Conservation (phyloP, 164 flowering plant genomes). For the Liquidambar formosana region DNA sequence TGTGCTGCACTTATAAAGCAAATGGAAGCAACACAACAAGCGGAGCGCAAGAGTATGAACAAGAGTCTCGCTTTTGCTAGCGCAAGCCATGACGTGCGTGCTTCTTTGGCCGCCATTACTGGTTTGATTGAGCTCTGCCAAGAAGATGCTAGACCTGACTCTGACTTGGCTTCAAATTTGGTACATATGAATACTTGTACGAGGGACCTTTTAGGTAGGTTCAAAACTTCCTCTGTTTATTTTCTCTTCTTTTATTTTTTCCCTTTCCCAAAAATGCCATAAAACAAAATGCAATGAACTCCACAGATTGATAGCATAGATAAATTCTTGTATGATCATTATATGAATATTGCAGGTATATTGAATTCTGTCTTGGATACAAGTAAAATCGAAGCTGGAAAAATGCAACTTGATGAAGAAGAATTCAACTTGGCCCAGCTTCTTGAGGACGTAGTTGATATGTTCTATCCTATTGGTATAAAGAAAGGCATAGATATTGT, state of each 20-base stretch:
- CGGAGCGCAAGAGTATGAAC: constrained; percentile 81
- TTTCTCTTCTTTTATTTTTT: no score
- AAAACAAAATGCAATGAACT: no score
- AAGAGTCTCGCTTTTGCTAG: constrained; percentile 69
- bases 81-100: constrained; percentile 85
- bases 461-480: constrained; percentile 52
- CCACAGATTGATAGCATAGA: no score
- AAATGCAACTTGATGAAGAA: constrained; percentile 69
- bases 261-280: no score
- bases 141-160: constrained; percentile 26
- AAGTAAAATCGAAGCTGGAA: constrained; percentile 87
- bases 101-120: constrained; percentile 55
- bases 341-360: constrained; percentile 58
- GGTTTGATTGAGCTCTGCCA: constrained; percentile 44
- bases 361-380: constrained; percentile 79
- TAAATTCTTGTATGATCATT: no score
- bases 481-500: constrained; percentile 78
- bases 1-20: constrained; percentile 56
- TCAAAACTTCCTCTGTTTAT: no score
- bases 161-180: constrained; percentile 44
- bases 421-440: constrained; percentile 63
- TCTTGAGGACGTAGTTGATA: constrained; percentile 71
- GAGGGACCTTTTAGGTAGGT: constrained; percentile 60
- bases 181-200: constrained; percentile 45
- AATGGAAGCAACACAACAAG: constrained; percentile 78